Evolutionary conservation across 208 protist genomes (phyloP).

Genomic region (Entamoeba invadens): DNA sequence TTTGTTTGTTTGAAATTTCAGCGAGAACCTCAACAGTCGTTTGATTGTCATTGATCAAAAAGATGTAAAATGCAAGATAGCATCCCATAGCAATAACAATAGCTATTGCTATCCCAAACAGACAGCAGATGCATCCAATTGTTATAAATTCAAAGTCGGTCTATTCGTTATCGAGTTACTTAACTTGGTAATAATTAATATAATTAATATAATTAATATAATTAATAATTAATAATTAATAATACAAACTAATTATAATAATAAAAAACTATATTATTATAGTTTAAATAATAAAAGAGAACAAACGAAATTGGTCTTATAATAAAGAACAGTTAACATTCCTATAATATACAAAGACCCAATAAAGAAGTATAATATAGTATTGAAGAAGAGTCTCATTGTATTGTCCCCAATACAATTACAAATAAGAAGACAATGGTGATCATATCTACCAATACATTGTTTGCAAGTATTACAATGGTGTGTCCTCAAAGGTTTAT

Average conservation of each 20-base stretch:
- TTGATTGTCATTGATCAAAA: not conserved
- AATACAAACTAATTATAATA: too few relatives aligned
- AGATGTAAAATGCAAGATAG: not conserved
- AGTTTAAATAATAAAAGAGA: not conserved
- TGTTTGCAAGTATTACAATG: not conserved
- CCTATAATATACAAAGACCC: not conserved
- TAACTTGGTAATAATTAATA: too few relatives aligned
- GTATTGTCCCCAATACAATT: not conserved
- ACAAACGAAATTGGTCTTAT: not conserved
- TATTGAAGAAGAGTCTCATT: not conserved
- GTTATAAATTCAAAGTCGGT: not conserved
- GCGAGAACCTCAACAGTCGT: not conserved
- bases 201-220: too few relatives aligned
- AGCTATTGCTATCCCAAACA: not conserved
- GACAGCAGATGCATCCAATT: not conserved
- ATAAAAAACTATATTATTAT: not conserved
- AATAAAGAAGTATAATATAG: not conserved
- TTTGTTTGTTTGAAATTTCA: not conserved
- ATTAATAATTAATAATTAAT: too few relatives aligned
- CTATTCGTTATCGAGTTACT: too few relatives aligned
- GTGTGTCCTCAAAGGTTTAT: not conserved
- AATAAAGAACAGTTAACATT: not conserved
- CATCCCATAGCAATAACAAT: not conserved
- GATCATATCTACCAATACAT: not conserved
- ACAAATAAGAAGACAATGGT: not conserved